Conservation (phyloP, 495 filamentous ascomycete species). For the Massariosphaeria phaeospora region DNA sequence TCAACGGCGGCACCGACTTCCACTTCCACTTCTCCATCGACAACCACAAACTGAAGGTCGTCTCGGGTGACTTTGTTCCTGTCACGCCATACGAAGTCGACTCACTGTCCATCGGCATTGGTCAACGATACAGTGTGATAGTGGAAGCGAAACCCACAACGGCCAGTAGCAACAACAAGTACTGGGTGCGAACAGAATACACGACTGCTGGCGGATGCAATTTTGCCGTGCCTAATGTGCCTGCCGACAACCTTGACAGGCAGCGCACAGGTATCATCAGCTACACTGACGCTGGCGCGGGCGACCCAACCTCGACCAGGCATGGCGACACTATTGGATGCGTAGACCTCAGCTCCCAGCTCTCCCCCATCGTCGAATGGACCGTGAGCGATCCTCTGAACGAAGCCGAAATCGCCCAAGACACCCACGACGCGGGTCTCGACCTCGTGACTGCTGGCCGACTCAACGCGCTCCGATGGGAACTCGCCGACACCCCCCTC, state of each 20-base stretch:
- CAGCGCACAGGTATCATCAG: conserved; percentile 21
- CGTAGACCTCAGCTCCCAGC: conserved; percentile 12
- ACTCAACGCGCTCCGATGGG: conserved; percentile 23
- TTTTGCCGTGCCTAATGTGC: neutral
- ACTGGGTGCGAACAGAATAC: conserved; percentile 41
- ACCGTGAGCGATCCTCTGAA: conserved; percentile 24
- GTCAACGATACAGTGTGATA: conserved; percentile 41
- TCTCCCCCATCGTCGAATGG: conserved; percentile 27
- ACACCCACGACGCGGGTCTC: conserved; percentile 15
- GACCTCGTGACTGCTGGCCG: conserved; percentile 11
- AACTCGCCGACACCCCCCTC: conserved; percentile 20
- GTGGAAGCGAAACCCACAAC: conserved; percentile 36
- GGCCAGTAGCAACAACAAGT: conserved; percentile 29
- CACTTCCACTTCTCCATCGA: conserved; percentile 28
- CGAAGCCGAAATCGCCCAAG: conserved; percentile 14
- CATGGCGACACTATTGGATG: conserved; percentile 11
- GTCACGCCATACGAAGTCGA: conserved; percentile 24
- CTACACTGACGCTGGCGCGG: conserved; percentile 16
- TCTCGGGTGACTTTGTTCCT: conserved; percentile 27
- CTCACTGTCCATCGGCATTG: conserved; percentile 22
- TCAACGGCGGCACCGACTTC: conserved; percentile 30
- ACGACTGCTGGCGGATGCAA: conserved; percentile 5
- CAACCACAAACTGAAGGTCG: conserved; percentile 22
- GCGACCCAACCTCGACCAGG: conserved; percentile 6
- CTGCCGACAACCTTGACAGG: neutral